Conservation (phyloP, 2,329 filamentous ascomycete species). For the Fusarium sp. region DNA sequence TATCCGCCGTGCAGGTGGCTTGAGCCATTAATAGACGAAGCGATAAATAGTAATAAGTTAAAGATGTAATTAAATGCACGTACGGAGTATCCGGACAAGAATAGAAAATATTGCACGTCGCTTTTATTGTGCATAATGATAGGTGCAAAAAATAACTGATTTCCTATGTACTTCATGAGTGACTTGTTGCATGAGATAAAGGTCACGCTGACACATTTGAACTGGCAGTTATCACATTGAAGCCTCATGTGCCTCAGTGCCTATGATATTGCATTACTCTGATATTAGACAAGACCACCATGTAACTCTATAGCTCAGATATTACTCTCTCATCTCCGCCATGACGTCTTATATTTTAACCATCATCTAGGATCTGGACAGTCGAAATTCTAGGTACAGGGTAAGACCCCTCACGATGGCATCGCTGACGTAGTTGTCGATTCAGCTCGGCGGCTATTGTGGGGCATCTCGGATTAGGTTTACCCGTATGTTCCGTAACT, state of each 20-base stretch:
- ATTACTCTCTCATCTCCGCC: not conserved
- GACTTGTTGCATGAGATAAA: not conserved
- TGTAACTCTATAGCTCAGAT: not conserved
- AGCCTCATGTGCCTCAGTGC: not conserved
- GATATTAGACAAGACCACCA: not conserved
- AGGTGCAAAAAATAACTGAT: not conserved
- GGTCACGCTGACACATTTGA: not conserved
- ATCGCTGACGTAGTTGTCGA: slow-evolving; percentile 30
- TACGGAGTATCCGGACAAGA: not conserved
- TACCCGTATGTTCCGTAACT: slow-evolving; percentile 31
- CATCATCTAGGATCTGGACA: not conserved
- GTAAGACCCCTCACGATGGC: slow-evolving; percentile 27
- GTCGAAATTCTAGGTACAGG: slow-evolving; percentile 9
- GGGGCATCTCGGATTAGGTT: slow-evolving; percentile 26
- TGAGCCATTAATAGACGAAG: slow-evolving; percentile 14
- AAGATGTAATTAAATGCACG: not conserved
- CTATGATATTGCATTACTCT: not conserved
- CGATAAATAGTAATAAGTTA: not conserved
- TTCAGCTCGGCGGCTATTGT: slow-evolving; percentile 9
- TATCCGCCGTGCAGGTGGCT: slow-evolving; percentile 23
- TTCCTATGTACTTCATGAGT: not conserved
- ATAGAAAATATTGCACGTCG: not conserved
- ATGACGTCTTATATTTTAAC: not conserved
- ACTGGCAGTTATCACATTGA: not conserved
- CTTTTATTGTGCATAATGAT: not conserved